phyloP scores from a whole-genome alignment of 2,329 filamentous ascomycete species.

The Fusarium verticillioides region DNA sequence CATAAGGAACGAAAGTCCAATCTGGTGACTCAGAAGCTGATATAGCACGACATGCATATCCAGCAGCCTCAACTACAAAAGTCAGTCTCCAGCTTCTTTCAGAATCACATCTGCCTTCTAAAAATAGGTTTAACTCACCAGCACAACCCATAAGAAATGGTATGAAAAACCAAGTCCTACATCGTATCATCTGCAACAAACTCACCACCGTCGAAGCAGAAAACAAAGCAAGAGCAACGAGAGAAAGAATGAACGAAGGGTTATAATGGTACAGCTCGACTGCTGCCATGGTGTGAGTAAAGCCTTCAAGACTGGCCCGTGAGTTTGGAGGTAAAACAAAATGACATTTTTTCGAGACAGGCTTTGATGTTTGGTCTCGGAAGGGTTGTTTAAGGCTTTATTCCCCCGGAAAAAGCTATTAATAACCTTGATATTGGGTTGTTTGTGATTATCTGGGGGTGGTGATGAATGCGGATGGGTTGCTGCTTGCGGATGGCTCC shows the following conservation, averaged over 20 bases:
- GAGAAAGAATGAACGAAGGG: constrained; percentile 55
- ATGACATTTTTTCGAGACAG: constrained; percentile 18
- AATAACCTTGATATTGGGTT: neutral
- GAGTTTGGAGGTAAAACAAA: neutral
- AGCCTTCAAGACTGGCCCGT: neutral
- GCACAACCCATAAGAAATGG: constrained; percentile 61
- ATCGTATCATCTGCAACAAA: constrained; percentile 52
- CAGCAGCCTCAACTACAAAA: constrained; percentile 35
- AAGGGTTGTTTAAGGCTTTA: neutral
- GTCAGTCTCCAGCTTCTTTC: neutral
- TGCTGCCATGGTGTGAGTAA: constrained; percentile 2
- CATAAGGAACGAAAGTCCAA: constrained; percentile 46
- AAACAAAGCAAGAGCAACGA: constrained; percentile 54
- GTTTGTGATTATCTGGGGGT: neutral
- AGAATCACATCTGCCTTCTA: neutral
- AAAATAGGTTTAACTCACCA: constrained; percentile 48
- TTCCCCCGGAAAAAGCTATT: neutral
- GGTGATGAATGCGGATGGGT: constrained; percentile 14
- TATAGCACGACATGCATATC: constrained; percentile 59
- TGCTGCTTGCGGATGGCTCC: constrained; percentile 18
- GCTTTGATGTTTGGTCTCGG: constrained; percentile 14
- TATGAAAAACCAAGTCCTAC: constrained; percentile 61
- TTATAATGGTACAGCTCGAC: constrained; percentile 57
- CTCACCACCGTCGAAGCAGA: constrained; percentile 50
- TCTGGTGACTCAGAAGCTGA: constrained; percentile 53